phyloP scores from a whole-genome alignment of 176 grass and related monocot genomes.

The Dactylis glomerata region DNA sequence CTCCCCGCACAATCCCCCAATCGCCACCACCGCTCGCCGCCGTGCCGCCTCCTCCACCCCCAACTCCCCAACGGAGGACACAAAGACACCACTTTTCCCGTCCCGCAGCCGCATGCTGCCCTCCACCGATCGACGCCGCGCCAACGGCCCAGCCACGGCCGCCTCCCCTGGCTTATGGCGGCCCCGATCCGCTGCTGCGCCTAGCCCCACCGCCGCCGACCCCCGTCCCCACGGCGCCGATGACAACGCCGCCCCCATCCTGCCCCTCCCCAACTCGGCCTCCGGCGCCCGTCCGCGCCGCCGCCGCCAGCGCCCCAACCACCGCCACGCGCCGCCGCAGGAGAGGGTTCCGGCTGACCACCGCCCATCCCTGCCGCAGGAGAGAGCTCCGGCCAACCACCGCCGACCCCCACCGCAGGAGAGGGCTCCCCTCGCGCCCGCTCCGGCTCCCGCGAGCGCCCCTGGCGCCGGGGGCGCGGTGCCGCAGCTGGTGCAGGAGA shows the following conservation, averaged over 20 bases:
- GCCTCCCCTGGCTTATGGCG: constrained; percentile 52
- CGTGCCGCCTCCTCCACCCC: not conserved
- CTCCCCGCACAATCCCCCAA: not conserved
- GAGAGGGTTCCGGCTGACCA: not conserved
- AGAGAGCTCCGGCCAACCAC: not conserved
- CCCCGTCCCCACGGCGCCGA: not conserved
- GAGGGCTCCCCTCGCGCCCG: no score
- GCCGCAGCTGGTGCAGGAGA: constrained; percentile 97
- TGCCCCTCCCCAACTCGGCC: not conserved
- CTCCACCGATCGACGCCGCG: constrained; percentile 38
- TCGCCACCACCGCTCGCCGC: not conserved
- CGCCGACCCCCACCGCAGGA: not conserved
- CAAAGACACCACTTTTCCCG: not conserved
- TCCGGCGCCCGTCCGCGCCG: not conserved
- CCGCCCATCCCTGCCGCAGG: not conserved
- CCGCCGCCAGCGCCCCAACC: constrained; percentile 23
- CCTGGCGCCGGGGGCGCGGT: not conserved
- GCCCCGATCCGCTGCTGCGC: constrained; percentile 14
- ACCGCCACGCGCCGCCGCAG: not conserved
- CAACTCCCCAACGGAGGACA: constrained; percentile 13
- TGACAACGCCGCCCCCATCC: not conserved
- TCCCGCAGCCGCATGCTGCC: constrained; percentile 24
- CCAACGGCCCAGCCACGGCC: not conserved
- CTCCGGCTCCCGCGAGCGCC: no score
- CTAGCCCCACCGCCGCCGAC: no score